Base-by-base conservation (phyloP, 2,329 filamentous ascomycete genomes). In the Exophiala dermatitidis region DNA sequence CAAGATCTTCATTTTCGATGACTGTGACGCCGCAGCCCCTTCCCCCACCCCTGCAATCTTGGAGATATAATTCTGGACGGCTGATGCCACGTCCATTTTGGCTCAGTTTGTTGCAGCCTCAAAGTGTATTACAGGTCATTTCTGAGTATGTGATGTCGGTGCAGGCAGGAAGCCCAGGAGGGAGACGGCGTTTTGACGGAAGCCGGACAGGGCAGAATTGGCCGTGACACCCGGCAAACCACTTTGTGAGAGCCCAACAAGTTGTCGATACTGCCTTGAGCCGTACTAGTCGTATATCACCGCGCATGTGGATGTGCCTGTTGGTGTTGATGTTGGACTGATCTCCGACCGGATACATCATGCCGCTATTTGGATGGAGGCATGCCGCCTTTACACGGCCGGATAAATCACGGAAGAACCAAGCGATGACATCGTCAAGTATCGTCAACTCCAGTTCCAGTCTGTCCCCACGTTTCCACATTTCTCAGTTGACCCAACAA, bases 1-100 rank as follows among this genome's bases (percentile, higher is more conserved):
- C 53, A 98, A 76, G 57, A 97, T 93, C 82, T 98, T 98, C 93
- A 98, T 98, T 77, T 96, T 97, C 40, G 88, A 81, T 26, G 88
- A 84, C 47, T 84, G 78, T 42, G 82, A 79, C 56, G 68, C 65
- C 46, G 82, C 77, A 66, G 71, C 67, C 75, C 67, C 78, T 72
- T 95, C 90, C 66, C 88, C 88, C 61, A 82, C 82, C 61, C 88
- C 86, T 70, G 97, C 84, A 83, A 98, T 95, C 80, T 90, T 95
- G 70, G 85, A 86, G 77, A 98, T 86, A 77, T 98, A 98, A 73
- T 89, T 87, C 65, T 90, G 86, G 67, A 96, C 85, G 62, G 90
- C 88, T 69, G 94, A 86, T 59, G 94, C 87, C 66, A 97, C 84
- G 68, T 98, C 93, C 93, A 98, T 98, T 12, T 33, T 49, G 53